These are phyloP conservation scores for Thielaviopsis ethacetica DNA, from an alignment of 2,329 filamentous ascomycete genomes.

Conservation along the genomic window DNA sequence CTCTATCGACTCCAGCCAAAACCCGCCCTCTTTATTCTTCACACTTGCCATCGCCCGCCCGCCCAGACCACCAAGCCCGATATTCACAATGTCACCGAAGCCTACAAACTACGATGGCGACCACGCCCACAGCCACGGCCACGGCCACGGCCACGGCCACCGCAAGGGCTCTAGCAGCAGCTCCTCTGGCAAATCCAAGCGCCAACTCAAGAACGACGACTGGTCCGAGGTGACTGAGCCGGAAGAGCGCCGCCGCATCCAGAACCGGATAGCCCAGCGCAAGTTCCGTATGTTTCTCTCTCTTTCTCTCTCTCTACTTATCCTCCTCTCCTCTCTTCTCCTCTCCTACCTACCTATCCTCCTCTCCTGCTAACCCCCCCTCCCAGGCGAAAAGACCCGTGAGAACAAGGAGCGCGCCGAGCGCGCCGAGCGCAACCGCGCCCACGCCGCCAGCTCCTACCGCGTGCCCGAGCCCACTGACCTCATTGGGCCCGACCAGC, in stretches of 20 bases:
- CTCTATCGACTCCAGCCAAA: background rate
- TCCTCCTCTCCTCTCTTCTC: background rate
- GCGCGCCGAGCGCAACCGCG: constrained; percentile 45
- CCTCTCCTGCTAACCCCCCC: background rate
- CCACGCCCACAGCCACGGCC: background rate
- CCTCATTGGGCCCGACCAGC: constrained; percentile 26
- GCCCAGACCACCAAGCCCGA: too few relatives aligned
- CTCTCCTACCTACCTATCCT: background rate
- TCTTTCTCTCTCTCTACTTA: background rate
- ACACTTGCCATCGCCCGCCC: background rate
- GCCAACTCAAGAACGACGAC: constrained; percentile 34
- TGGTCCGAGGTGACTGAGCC: constrained; percentile 57
- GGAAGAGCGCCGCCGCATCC: constrained; percentile 54
- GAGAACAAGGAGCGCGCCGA: constrained; percentile 51
- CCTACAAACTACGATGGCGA: constrained; percentile 16
- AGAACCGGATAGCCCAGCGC: constrained; percentile 60
- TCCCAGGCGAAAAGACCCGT: constrained; percentile 49
- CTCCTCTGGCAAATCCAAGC: constrained; percentile 21
- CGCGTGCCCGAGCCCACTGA: constrained; percentile 41
- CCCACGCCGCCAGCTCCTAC: constrained; percentile 48
- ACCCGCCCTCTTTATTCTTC: background rate
- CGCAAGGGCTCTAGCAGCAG: background rate
- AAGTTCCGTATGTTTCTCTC: constrained; percentile 47
- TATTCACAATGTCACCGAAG: constrained; percentile 18
- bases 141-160: background rate